These are phyloP conservation scores for Suillus placidus DNA, from an alignment of 768 basidiomycete genomes.

Conservation along the genomic window DNA sequence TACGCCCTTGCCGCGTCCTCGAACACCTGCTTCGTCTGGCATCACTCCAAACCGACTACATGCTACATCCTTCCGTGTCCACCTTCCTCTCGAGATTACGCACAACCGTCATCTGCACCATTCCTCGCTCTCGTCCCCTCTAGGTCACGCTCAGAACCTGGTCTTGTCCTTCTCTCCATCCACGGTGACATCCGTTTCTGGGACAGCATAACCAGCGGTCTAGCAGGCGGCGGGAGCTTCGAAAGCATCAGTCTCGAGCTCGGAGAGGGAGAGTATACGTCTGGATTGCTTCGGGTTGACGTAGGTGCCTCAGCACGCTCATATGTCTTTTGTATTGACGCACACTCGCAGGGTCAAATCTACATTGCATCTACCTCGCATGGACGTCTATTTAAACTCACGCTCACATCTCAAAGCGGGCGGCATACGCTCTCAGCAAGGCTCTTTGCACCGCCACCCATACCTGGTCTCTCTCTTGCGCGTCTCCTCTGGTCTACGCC, in stretches of 20 bases:
- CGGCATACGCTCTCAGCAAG: conserved; percentile 63
- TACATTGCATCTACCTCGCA: conserved; percentile 70
- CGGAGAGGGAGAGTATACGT: conserved; percentile 58
- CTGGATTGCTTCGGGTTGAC: conserved; percentile 66
- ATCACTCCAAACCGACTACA: conserved; percentile 75
- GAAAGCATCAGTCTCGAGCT: conserved; percentile 48
- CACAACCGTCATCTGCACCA: conserved; percentile 52
- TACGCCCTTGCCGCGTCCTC: conserved; percentile 73
- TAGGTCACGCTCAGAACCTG: conserved; percentile 68
- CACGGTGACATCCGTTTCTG: conserved; percentile 81
- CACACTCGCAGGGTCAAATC: conserved; percentile 52
- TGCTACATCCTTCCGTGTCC: conserved; percentile 85
- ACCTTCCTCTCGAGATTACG: conserved; percentile 39
- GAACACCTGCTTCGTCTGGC: conserved; percentile 83
- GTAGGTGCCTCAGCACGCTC: conserved; percentile 42
- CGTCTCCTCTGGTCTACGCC: conserved; percentile 47
- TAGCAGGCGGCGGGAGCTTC: conserved; percentile 75
- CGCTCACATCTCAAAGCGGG: conserved; percentile 67
- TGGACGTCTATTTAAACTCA: conserved; percentile 67
- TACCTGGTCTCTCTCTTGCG: conserved; percentile 46
- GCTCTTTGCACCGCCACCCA: conserved; percentile 57
- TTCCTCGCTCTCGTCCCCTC: conserved; percentile 62
- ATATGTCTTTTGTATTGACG: conserved; percentile 14
- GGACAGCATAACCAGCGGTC: conserved; percentile 83
- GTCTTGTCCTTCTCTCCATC: conserved; percentile 75